Percentiles rank a stretch among this genome's conserved stretches.
These are phyloP conservation scores for Wallacemonas sp. DNA, from an alignment of 208 protist species.

Conservation along the genomic window DNA sequence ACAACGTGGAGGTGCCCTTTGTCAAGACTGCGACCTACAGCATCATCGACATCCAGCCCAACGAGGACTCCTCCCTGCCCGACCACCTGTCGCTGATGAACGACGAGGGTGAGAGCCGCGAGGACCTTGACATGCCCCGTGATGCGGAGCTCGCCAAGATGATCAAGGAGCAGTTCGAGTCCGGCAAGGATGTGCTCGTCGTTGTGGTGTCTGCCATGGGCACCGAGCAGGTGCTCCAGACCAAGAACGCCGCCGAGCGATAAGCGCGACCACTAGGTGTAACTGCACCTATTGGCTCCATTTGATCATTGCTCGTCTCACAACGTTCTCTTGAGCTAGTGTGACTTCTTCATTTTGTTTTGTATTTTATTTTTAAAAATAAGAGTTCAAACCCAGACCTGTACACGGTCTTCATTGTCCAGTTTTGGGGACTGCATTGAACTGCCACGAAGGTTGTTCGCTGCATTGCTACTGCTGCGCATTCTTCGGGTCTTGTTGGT, in stretches of 20 bases:
- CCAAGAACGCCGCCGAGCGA: slow-evolving; percentile 91
- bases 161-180: slow-evolving; percentile 92
- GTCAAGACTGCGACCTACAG: slow-evolving; percentile 95
- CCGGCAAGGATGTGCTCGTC: slow-evolving; percentile 94
- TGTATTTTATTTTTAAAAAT: slow-evolving; percentile 14
- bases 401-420: not conserved
- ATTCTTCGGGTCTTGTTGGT: no score
- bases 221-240: slow-evolving; percentile 92
- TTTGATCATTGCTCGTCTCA: not conserved
- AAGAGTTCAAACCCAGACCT: slow-evolving; percentile 4
- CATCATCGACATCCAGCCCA: slow-evolving; percentile 92
- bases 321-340: no score
- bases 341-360: not conserved
- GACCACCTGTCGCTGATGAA: slow-evolving; percentile 90
- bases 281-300: not conserved
- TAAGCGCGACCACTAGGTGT: slow-evolving; percentile 19
- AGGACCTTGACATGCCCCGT: slow-evolving; percentile 95
- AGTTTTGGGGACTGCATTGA: not conserved
- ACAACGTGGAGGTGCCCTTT: slow-evolving; percentile 97
- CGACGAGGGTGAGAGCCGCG: slow-evolving; percentile 92
- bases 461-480: no score
- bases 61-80: slow-evolving; percentile 77
- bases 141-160: slow-evolving; percentile 88
- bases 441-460: not conserved
- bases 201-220: slow-evolving; percentile 95